Evolutionary conservation across 2,329 filamentous ascomycete genomes (phyloP).

Genomic region (Calonectria pauciramosa): DNA sequence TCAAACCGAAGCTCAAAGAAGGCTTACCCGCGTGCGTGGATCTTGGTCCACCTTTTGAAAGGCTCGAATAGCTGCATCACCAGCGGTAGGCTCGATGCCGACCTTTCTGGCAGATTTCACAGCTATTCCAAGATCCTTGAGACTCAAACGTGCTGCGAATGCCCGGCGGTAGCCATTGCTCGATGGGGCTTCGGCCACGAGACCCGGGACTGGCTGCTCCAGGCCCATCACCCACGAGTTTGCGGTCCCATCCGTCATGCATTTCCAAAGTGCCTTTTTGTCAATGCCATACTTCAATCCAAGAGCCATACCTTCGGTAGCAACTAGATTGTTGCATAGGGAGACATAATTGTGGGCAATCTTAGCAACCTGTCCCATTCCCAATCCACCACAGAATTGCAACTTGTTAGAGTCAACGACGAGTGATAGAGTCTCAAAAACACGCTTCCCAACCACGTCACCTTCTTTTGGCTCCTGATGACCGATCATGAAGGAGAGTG

Average conservation of each 20-base stretch:
- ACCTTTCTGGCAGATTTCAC: slow-evolving; percentile 11
- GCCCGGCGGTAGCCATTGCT: slow-evolving; percentile 25
- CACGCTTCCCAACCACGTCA: not conserved
- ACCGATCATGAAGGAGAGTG: slow-evolving; percentile 26
- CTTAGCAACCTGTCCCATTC: slow-evolving; percentile 21
- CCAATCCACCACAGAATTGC: slow-evolving; percentile 13
- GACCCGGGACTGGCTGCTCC: slow-evolving; percentile 16
- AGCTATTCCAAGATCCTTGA: slow-evolving; percentile 18
- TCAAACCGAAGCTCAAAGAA: not conserved
- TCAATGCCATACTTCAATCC: slow-evolving; percentile 23
- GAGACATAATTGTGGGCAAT: slow-evolving; percentile 31
- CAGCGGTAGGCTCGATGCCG: slow-evolving; percentile 1
- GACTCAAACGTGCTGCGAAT: slow-evolving; percentile 17
- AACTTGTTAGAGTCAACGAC: slow-evolving; percentile 9
- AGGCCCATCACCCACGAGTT: slow-evolving; percentile 17
- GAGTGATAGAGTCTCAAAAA: slow-evolving; percentile 5
- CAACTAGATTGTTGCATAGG: not conserved
- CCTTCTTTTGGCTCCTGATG: not conserved
- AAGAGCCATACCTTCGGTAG: slow-evolving; percentile 26
- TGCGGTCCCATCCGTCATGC: slow-evolving; percentile 5
- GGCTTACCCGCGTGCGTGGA: slow-evolving; percentile 15
- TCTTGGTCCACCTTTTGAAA: slow-evolving; percentile 11
- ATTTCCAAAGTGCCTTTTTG: not conserved
- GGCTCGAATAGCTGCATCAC: slow-evolving; percentile 13
- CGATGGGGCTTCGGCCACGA: slow-evolving; percentile 26